Evolutionary conservation across 2,329 filamentous ascomycete species (phyloP).

Genomic region (Pezicula neosporulosa): DNA sequence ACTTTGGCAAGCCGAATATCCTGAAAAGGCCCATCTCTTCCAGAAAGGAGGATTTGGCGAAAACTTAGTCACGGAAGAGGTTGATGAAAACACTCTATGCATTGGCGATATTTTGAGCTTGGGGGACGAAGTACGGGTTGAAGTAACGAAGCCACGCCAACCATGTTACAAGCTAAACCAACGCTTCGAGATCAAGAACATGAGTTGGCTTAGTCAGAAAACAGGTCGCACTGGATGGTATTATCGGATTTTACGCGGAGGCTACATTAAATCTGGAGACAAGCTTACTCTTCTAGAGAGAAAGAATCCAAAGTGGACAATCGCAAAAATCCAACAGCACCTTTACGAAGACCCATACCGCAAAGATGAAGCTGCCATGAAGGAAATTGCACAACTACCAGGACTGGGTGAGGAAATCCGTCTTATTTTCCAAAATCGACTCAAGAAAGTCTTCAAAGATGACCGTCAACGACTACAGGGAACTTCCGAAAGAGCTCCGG

Average conservation of each 20-base stretch:
- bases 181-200: conserved; percentile 59
- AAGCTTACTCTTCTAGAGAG: conserved; percentile 51
- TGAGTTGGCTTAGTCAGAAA: conserved; percentile 52
- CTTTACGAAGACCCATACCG: conserved; percentile 44
- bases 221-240: conserved; percentile 60
- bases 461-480: conserved; percentile 10
- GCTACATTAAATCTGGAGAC: conserved; percentile 51
- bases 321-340: conserved; percentile 58
- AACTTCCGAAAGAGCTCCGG: conserved; percentile 1
- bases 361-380: conserved; percentile 20
- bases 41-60: conserved; percentile 58
- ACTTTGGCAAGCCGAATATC: conserved; percentile 49
- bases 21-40: conserved; percentile 46
- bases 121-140: conserved; percentile 14
- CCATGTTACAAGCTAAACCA: conserved; percentile 61
- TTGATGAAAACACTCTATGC: conserved; percentile 61
- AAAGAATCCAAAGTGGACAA: conserved; percentile 54
- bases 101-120: conserved; percentile 58
- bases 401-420: conserved; percentile 7
- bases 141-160: not conserved
- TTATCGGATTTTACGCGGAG: conserved; percentile 54
- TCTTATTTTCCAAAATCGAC: not conserved
- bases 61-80: conserved; percentile 52
- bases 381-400: conserved; percentile 7
- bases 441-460: conserved; percentile 19